Evolutionary conservation across 2,329 filamentous ascomycete genomes (phyloP), one percentile per base, ranked within the genome.

Genomic region (Leptographium flavum): DNA sequence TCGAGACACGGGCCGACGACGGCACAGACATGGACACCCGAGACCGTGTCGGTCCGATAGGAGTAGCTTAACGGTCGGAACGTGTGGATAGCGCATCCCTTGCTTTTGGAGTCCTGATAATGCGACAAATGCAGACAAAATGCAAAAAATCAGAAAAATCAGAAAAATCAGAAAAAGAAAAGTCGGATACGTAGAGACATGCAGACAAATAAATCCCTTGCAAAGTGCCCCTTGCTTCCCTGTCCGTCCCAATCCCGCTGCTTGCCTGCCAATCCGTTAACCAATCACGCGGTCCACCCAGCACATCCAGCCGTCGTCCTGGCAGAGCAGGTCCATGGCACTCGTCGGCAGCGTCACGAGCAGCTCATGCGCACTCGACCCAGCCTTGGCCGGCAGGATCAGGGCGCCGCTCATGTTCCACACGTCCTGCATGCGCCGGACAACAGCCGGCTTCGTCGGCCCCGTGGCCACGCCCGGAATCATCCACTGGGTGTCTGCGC

Each of bases 401-500:
- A 63, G 43, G 0, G 55, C 56, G 1, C 57, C 57, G 14, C 56
- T 57, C 50, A 59, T 53, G 33, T 57, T 57, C 54, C 56, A 58
- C 21, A 42, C 48, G 5, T 51, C 53, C 50, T 59, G 57, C 28
- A 56, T 52, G 17, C 58, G 55, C 7, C 60, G 57, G 4, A 64
- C 53, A 3, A 54, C 50, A n/a, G 59, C 59, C 0, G 61, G 52
- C 42, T 41, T 49, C 17, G 43, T 22, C 22, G 43, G n/a, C 6
- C 19, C 21, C 9, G 13, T 4, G 3, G 15, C 11, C n/a, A 52
- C 36, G 4, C 58, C 59, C 1, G 59, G 55, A 13, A 63, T 52
- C 7, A 40, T 25, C 56, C 65, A 69, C 48, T 57, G 51, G 5
- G 61, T 58, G 47, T 68, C 64, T 21, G 60, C 63, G 2, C 66